Conservation (phyloP, 2,329 filamentous ascomycete species). For the Aspergillus tanneri region DNA sequence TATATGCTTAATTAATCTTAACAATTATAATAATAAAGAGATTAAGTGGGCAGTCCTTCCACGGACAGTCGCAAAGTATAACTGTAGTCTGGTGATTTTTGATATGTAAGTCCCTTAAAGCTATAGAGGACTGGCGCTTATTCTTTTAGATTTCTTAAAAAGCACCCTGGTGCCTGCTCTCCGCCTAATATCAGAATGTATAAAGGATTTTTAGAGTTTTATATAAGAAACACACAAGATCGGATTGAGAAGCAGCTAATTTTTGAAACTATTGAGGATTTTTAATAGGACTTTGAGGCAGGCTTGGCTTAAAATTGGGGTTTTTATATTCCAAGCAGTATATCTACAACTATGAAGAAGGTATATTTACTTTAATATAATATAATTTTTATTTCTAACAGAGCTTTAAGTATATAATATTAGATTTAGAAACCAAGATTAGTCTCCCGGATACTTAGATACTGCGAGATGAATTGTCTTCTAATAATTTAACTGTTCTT, state of each 20-base stretch:
- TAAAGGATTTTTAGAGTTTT: slow-evolving; percentile 5
- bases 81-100: slow-evolving; percentile 1
- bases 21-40: slow-evolving; percentile 4
- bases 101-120: background rate
- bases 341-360: slow-evolving; percentile 3
- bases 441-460: slow-evolving; percentile 8
- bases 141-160: background rate
- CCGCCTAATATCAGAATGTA: background rate
- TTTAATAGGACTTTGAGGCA: background rate
- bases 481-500: slow-evolving; percentile 17
- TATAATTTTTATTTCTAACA: background rate
- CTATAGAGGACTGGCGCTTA: background rate
- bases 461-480: slow-evolving; percentile 13
- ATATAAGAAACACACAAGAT: background rate
- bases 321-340: background rate
- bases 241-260: slow-evolving; percentile 2
- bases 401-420: slow-evolving; percentile 1
- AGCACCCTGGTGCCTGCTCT: background rate
- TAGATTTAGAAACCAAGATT: background rate
- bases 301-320: background rate
- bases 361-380: background rate
- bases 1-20: background rate
- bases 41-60: background rate
- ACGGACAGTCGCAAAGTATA: background rate
- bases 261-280: background rate